phyloP scores from a whole-genome alignment of 768 basidiomycete species.

The Xerocomellus chrysenteron region DNA sequence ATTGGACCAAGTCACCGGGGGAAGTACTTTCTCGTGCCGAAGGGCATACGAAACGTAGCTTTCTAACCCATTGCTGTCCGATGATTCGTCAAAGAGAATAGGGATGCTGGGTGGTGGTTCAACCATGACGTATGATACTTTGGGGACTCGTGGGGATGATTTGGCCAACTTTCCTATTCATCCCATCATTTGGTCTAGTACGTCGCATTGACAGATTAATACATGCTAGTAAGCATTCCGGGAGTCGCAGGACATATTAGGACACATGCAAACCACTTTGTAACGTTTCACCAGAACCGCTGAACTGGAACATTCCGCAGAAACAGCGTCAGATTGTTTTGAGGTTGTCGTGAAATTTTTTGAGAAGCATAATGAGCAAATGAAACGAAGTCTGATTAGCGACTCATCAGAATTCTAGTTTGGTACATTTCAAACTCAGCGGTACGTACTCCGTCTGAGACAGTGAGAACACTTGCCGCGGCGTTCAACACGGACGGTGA shows the following conservation, averaged over 20 bases:
- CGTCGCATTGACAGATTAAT: not conserved
- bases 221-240: no score
- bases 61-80: conserved; percentile 58
- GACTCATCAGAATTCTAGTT: not conserved
- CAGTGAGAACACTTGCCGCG: no score
- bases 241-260: not conserved
- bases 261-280: not conserved
- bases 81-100: not conserved
- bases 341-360: not conserved
- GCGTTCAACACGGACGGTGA: no score
- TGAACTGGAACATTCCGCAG: not conserved
- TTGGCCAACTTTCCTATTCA: not conserved
- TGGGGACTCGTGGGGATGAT: not conserved
- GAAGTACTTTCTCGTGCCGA: conserved; percentile 56
- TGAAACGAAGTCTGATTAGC: not conserved
- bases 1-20: conserved; percentile 59
- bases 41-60: conserved; percentile 71
- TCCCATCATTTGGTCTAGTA: not conserved
- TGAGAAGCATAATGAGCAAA: not conserved
- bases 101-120: not conserved
- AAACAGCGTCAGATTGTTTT: not conserved
- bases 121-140: not conserved
- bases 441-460: no score
- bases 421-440: not conserved
- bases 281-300: not conserved